Base-by-base conservation (phyloP, 768 basidiomycete genomes). In the Lactifluus hygrophoroides region DNA sequence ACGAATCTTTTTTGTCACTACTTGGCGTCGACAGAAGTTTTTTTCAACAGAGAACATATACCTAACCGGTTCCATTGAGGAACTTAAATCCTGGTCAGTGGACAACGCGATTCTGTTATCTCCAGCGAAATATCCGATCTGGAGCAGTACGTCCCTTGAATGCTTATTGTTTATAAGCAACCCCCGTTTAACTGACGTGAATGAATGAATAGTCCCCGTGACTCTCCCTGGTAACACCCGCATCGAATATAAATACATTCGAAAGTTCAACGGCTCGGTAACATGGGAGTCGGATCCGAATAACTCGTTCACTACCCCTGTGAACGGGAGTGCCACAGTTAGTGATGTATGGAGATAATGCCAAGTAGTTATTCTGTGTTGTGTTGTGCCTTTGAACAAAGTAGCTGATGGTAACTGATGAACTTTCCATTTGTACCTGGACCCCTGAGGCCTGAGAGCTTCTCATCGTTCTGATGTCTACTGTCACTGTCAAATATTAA, bases 201-300 rank as follows among this genome's bases (percentile, higher is more conserved):
- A 25, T 32, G 10, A n/a, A n/a, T n/a, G n/a, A n/a, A n/a, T 65
- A 85, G 85, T 82, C 52, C 84, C 82, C 5, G 75, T 87, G 10
- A 74, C 72, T 25, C 67, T 88, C 21, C 83, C 84, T 0, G 81
- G 80, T n/a, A 78, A 69, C 64, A 77, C 80, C 2, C 62, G 64
- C 45, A 74, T 89, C 54, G 72, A 86, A 68, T 90, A 86, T 77
- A 89, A 90, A 69, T 90, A 84, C 68, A n/a, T 88, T 65, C 74
- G 80, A 54, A 85, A 71, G 64, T n/a, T n/a, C 66, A 81, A 80
- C 53, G 83, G 78, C 3, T 64, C n/a, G n/a, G n/a, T n/a, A n/a
- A n/a, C n/a, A n/a, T n/a, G n/a, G n/a, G n/a, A n/a, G n/a, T n/a
- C n/a, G n/a, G n/a, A n/a, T n/a, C n/a, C n/a, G n/a, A 85, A 86